Conservation (phyloP, 352 stramenopile genomes). For the Aphanomyces euteiches region DNA sequence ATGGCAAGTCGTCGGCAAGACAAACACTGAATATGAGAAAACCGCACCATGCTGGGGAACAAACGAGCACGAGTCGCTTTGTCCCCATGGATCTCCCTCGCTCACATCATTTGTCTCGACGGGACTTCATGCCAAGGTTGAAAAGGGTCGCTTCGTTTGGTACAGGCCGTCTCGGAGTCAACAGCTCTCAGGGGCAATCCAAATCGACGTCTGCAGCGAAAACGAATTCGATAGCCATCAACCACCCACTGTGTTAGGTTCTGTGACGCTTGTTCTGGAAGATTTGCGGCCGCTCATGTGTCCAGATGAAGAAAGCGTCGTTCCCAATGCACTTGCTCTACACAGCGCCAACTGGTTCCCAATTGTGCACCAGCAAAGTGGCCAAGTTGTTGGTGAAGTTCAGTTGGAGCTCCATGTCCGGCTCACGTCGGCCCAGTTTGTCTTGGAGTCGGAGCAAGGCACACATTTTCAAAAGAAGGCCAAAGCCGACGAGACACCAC, state of each 20-base stretch:
- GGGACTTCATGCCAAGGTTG: conserved; percentile 14
- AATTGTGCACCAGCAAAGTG: neutral
- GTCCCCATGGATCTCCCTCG: conserved; percentile 61
- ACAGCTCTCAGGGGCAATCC: conserved; percentile 12
- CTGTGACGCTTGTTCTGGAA: conserved; percentile 23
- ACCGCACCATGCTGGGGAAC: conserved; percentile 63
- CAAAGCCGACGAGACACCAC: conserved; percentile 27
- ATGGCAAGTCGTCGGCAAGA: conserved; percentile 56
- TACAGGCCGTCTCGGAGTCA: conserved; percentile 24
- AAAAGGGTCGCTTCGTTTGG: conserved; percentile 18
- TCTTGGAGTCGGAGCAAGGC: conserved; percentile 16
- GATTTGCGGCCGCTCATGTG: conserved; percentile 26
- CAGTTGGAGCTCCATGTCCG: conserved; percentile 21
- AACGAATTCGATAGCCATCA: conserved; percentile 20
- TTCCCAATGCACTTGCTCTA: conserved; percentile 2
- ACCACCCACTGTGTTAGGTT: conserved; percentile 1
- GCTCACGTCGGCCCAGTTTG: conserved; percentile 11
- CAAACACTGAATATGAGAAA: conserved; percentile 82
- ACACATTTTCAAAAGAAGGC: conserved; percentile 24
- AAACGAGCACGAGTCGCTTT: conserved; percentile 53
- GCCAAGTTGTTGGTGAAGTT: conserved; percentile 18
- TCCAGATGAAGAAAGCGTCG: neutral
- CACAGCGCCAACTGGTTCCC: conserved; percentile 27
- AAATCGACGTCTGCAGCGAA: conserved; percentile 28
- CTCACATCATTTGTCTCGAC: conserved; percentile 49